A percentile compares a stretch with the other conserved stretches of the same genome.
Evolutionary conservation across 768 basidiomycete species (phyloP).

Genomic region (Butyriboletus loyo): DNA sequence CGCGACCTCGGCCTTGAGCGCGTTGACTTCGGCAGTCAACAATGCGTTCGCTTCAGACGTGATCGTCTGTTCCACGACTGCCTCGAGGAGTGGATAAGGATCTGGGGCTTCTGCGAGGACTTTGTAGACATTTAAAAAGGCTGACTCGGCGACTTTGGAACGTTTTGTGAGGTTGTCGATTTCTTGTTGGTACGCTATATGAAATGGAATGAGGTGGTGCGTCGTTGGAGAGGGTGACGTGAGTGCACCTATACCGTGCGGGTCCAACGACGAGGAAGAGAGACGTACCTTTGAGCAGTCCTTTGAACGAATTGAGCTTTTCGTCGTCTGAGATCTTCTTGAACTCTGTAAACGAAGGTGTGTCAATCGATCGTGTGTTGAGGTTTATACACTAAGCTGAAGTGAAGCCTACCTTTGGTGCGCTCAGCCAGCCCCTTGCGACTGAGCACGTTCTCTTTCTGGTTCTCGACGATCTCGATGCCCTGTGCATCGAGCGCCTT

Average conservation of each 20-base stretch:
- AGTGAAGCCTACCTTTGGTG: slow-evolving; percentile 68
- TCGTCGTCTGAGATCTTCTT: slow-evolving; percentile 91
- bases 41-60: slow-evolving; percentile 45
- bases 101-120: slow-evolving; percentile 95
- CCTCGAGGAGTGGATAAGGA: slow-evolving; percentile 94
- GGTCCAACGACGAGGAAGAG: background rate
- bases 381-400: no score
- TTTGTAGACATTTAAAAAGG: slow-evolving; percentile 96
- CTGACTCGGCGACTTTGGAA: slow-evolving; percentile 88
- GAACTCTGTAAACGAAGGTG: slow-evolving; percentile 61
- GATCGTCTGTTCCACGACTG: slow-evolving; percentile 93
- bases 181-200: slow-evolving; percentile 87
- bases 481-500: slow-evolving; percentile 91
- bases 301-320: slow-evolving; percentile 85
- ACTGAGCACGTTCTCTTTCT: slow-evolving; percentile 94
- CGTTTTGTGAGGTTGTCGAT: slow-evolving; percentile 95
- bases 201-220: background rate
- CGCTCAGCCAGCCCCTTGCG: slow-evolving; percentile 93
- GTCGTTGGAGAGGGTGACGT: no score
- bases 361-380: background rate
- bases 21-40: slow-evolving; percentile 61
- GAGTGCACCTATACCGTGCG: background rate
- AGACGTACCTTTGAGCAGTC: slow-evolving; percentile 74
- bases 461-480: slow-evolving; percentile 94
- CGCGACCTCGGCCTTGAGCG: slow-evolving; percentile 71